Evolutionary conservation across 495 filamentous ascomycete genomes (phyloP).

Genomic region (Penicillium arizonense): DNA sequence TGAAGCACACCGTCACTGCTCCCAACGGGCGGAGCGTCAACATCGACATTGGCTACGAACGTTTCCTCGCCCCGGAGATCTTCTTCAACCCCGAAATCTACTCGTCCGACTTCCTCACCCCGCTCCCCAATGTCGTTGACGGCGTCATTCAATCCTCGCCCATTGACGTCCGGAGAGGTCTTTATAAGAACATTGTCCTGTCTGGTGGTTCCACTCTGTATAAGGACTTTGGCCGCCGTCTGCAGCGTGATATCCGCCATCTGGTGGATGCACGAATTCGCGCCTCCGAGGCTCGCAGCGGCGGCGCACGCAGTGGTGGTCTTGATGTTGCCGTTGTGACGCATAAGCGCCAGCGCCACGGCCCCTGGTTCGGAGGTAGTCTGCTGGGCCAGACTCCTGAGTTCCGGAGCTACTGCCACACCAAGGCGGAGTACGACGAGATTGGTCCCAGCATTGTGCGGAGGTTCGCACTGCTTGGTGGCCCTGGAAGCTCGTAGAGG

Average conservation of each 20-base stretch:
- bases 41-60: conserved; percentile 96
- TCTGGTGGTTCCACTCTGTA: conserved; percentile 96
- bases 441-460: conserved; percentile 93
- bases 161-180: conserved; percentile 92
- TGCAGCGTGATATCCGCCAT: conserved; percentile 95
- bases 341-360: conserved; percentile 93
- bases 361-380: conserved; percentile 97
- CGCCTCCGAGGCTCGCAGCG: conserved; percentile 87
- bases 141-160: conserved; percentile 95
- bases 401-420: conserved; percentile 98
- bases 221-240: conserved; percentile 91
- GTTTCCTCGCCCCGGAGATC: conserved; percentile 96
- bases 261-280: conserved; percentile 88
- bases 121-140: conserved; percentile 89
- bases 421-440: conserved; percentile 94
- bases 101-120: conserved; percentile 95
- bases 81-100: conserved; percentile 99
- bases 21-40: conserved; percentile 81
- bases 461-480: conserved; percentile 90
- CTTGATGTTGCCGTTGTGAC: conserved; percentile 95
- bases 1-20: conserved; percentile 80
- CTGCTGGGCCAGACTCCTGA: conserved; percentile 98
- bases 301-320: conserved; percentile 75
- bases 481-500: conserved; percentile 67
- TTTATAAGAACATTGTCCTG: conserved; percentile 99